These are phyloP conservation scores for Chlamydomonas reinhardtii DNA, from an alignment of 163 green algal species.

Conservation along the genomic window DNA sequence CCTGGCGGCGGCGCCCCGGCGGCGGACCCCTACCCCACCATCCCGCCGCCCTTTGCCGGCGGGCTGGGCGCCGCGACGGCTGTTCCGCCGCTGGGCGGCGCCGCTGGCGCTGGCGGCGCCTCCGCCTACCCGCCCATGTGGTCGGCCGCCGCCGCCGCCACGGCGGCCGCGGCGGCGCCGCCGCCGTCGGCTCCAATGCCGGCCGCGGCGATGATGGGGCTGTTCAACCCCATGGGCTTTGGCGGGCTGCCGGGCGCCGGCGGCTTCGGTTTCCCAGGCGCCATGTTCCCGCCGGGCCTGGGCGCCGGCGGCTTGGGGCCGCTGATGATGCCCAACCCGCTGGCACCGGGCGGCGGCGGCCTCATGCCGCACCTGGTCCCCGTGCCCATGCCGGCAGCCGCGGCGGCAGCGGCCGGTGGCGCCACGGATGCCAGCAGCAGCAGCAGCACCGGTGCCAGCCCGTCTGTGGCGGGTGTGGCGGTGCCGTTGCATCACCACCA, in stretches of 20 bases:
- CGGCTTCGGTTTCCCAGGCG: no score
- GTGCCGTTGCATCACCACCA: constrained; percentile 30
- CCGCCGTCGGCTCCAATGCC: no score
- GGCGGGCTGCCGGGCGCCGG: no score
- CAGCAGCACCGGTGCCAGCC: not conserved
- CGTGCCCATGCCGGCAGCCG: not conserved
- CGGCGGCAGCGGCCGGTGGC: not conserved
- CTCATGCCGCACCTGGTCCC: not conserved
- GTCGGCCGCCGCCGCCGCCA: no score
- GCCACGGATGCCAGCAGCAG: not conserved
- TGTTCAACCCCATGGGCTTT: no score
- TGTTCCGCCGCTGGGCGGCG: not conserved
- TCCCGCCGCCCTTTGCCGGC: not conserved
- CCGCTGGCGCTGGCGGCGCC: no score
- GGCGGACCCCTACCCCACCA: not conserved
- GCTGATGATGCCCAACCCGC: constrained; percentile 7
- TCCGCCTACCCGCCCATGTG: not conserved
- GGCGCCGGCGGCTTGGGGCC: not conserved
- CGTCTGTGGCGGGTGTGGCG: not conserved
- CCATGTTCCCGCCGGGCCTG: not conserved
- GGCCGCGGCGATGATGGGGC: no score
- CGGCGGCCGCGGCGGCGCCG: no score
- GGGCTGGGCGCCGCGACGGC: no score
- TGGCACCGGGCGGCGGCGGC: no score
- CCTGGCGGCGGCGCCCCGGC: no score